A percentile compares a stretch with the other conserved stretches of the same genome.
phyloP scores from a whole-genome alignment of 2,329 filamentous ascomycete species.

The Dothiorella sarmentorum region DNA sequence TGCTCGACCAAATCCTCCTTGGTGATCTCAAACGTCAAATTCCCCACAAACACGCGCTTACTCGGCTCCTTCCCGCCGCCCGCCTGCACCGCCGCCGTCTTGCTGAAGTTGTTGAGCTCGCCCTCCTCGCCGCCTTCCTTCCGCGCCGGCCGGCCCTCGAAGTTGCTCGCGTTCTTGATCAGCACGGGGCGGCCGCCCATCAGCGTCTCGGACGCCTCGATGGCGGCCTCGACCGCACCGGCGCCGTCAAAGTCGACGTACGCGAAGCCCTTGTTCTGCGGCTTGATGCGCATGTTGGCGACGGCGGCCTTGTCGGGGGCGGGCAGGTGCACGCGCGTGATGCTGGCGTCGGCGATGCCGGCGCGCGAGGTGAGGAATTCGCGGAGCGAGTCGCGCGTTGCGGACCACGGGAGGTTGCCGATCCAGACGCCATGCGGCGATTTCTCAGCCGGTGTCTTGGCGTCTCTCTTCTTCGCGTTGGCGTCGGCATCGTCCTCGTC shows the following conservation, averaged over 20 bases:
- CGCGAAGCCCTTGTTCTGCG: constrained; percentile 87
- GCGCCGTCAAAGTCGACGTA: constrained; percentile 83
- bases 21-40: constrained; percentile 50
- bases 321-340: constrained; percentile 83
- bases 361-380: constrained; percentile 74
- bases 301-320: constrained; percentile 41
- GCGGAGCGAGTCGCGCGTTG: constrained; percentile 70
- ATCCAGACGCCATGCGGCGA: constrained; percentile 91
- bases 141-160: constrained; percentile 81
- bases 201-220: constrained; percentile 81
- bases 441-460: constrained; percentile 46
- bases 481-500: constrained; percentile 30
- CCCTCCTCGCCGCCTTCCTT: constrained; percentile 43
- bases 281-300: constrained; percentile 45
- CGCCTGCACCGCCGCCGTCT: constrained; percentile 19
- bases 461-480: constrained; percentile 22
- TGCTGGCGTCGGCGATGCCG: constrained; percentile 57
- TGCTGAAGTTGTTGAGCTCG: constrained; percentile 2
- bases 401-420: constrained; percentile 85
- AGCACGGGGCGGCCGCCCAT: constrained; percentile 74
- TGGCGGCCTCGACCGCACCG: constrained; percentile 69
- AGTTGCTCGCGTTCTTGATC: constrained; percentile 90
- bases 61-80: constrained; percentile 59
- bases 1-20: constrained; percentile 77
- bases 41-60: constrained; percentile 78